Conservation (phyloP, 352 stramenopile genomes). For the Poterioochromonas sp. region DNA sequence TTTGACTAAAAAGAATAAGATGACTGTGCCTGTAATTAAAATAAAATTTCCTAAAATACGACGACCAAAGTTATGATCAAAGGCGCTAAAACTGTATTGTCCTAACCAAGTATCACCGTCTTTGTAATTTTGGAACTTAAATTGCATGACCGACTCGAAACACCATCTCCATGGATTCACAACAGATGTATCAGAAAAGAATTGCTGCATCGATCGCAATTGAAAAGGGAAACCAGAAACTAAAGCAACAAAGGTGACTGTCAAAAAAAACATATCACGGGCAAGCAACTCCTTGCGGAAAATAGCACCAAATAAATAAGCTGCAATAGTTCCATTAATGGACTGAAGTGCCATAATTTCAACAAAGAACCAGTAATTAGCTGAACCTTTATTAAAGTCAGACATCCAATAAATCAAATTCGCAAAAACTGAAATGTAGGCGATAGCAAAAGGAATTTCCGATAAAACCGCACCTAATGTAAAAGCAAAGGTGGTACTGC, state of each 20-base stretch:
- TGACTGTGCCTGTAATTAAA: not conserved
- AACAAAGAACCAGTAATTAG: slow-evolving; percentile 9
- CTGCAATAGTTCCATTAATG: not conserved
- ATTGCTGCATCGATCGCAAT: not conserved
- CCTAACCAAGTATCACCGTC: not conserved
- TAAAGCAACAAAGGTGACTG: not conserved
- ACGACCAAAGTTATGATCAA: not conserved
- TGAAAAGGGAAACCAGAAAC: slow-evolving; percentile 14
- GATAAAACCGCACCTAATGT: not conserved
- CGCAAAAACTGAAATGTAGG: not conserved
- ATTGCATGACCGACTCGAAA: not conserved
- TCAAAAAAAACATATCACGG: not conserved
- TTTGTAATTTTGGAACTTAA: not conserved
- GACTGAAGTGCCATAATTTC: not conserved
- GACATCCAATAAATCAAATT: slow-evolving; percentile 5
- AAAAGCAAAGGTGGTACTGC: not conserved
- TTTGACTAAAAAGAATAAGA: not conserved
- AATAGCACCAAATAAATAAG: not conserved
- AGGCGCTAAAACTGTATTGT: not conserved
- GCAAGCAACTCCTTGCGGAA: not conserved
- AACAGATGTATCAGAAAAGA: not conserved
- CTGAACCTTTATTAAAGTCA: not conserved
- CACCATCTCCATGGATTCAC: slow-evolving; percentile 9
- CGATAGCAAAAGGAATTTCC: slow-evolving; percentile 3
- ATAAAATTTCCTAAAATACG: slow-evolving; percentile 1